Evolutionary conservation across 169 alveolate species (phyloP).

Genomic region (Babesia ovata): DNA sequence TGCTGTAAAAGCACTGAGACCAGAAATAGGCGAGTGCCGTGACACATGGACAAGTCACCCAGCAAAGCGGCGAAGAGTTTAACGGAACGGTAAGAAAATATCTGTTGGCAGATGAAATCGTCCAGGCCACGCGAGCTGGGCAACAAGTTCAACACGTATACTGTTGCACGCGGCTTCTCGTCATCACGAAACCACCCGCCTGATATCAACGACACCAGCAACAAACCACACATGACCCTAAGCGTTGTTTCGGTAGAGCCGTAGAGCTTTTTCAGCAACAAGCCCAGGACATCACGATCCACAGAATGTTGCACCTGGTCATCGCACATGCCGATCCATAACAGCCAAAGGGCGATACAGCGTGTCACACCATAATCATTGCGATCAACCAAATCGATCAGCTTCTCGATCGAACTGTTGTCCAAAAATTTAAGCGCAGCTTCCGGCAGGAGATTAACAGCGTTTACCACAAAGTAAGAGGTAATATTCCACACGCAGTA

Average conservation of each 20-base stretch:
- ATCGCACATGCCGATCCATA: conserved; percentile 16
- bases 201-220: conserved; percentile 21
- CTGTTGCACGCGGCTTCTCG: conserved; percentile 23
- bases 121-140: conserved; percentile 14
- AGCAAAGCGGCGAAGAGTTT: not conserved
- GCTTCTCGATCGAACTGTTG: not conserved
- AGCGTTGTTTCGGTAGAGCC: conserved; percentile 18
- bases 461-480: conserved; percentile 13
- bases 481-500: conserved; percentile 13
- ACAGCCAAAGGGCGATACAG: conserved; percentile 11
- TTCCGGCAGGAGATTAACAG: conserved; percentile 8
- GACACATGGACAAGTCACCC: conserved; percentile 1
- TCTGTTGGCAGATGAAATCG: conserved; percentile 14
- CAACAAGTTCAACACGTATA: conserved; percentile 15
- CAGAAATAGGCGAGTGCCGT: conserved; percentile 16
- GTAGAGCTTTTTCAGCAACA: conserved; percentile 26
- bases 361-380: conserved; percentile 5
- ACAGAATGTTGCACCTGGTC: not conserved
- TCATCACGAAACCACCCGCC: conserved; percentile 26
- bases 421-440: conserved; percentile 17
- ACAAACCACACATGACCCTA: conserved; percentile 37
- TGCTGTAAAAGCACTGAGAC: conserved; percentile 19
- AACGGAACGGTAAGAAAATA: conserved; percentile 20
- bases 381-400: conserved; percentile 4
- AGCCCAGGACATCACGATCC: conserved; percentile 3